Conservation (phyloP, 371 early-diverging fungal species). For the Mortierella sp. region DNA sequence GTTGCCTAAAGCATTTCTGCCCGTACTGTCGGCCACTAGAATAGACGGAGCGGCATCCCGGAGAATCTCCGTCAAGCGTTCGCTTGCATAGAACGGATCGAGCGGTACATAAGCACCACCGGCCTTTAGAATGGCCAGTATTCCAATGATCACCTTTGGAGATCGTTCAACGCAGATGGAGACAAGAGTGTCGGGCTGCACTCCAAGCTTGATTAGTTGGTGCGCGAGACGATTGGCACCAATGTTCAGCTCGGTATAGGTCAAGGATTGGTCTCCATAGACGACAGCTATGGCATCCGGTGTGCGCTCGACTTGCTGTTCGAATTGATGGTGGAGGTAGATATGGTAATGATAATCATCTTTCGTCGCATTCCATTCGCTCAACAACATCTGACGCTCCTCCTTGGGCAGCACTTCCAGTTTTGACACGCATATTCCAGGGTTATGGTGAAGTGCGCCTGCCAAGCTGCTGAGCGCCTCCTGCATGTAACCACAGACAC, state of each 20-base stretch:
- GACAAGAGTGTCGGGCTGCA: background rate
- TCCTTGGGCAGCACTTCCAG: too few species aligned
- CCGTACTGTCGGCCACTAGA: too few species aligned
- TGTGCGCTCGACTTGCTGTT: background rate
- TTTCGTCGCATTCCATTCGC: too few species aligned
- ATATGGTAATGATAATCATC: too few species aligned
- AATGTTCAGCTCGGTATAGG: background rate
- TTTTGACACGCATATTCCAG: background rate
- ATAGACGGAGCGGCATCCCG: too few species aligned
- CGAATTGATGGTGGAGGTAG: background rate
- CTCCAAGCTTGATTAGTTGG: background rate
- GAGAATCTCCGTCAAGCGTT: too few species aligned
- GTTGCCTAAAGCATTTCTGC: too few species aligned
- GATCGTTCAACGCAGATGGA: background rate
- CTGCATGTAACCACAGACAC: conserved; percentile 5
- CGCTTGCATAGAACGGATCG: too few species aligned
- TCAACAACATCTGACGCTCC: too few species aligned
- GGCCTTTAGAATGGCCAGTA: too few species aligned
- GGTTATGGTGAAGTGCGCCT: background rate
- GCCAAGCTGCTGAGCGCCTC: background rate
- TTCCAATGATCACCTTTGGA: too few species aligned
- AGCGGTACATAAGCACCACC: too few species aligned
- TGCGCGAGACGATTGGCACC: background rate
- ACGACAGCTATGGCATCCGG: conserved; percentile 7
- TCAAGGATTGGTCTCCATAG: background rate